Evolutionary conservation across 441 rosid genomes (phyloP), one percentile per base, ranked within the genome.

Genomic region (Metrosideros polymorpha): DNA sequence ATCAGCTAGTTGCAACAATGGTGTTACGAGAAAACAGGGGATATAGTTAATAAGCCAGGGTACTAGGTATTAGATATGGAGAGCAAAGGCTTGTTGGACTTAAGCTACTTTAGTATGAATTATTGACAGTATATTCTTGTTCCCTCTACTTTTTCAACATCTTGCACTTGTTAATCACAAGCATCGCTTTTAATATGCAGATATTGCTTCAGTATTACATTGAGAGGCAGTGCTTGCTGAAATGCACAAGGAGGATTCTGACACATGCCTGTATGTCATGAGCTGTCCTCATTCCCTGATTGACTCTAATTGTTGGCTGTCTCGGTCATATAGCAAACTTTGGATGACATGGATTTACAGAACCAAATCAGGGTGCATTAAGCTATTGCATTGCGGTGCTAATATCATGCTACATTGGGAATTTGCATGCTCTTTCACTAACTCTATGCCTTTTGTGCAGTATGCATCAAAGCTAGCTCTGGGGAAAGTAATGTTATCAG

Each of bases 171-270:
- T 47, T 61, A 24, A 35, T 47, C 51, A 59, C 35, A 13, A 79
- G 19, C 59, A 47, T 57, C 0, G 6, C 35, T 55, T 50, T 86
- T 88, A 29, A 85, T 89, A 27, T 89, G 93, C 93, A 98, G 99
- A 88, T 94, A 83, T 89, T 93, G 92, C 95, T 95, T 85, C 97
- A 94, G 87, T 98, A 94, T 91, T 97, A 95, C 91, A 88, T 94
- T 13, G 99, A 98, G 92, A 94, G 99, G 30, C 99, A 98, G 87
- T 98, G 99, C 95, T 91, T 98, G 91, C 92, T 98, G 86, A 98
- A 97, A 93, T 96, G 99, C 90, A 95, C 95, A n/a, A 90, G 96
- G 92, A 92, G 89, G 88, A 92, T 97, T 91, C 94, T 98, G 87
- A 87, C 89, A 88, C 96, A 93, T 93, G 94, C 99, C 50, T 89